Evolutionary conservation across 1,284 basidiomycete species (phyloP), one percentile per base, ranked within the genome.

Genomic region (Ustilago loliicola): DNA sequence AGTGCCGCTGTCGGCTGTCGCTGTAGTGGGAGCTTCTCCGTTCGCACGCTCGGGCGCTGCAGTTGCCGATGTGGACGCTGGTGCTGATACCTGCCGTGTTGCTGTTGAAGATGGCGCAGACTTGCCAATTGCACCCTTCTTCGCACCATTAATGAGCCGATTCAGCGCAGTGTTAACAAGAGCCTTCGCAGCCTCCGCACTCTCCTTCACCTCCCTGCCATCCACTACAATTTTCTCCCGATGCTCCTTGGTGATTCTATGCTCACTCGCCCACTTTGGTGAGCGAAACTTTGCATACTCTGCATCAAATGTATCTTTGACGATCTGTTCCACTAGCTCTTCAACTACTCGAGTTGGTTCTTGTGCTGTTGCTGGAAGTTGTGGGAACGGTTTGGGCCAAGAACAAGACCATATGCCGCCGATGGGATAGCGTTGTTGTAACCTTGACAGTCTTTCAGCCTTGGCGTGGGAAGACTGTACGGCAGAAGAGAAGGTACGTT

Each of bases 211-310:
- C 29, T 72, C 64, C 1, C 48, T 36, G 0, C 58, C 36, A 50
- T 72, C 70, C 21, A 72, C 61, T 19, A 67, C n/a, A 32, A 72
- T 72, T 21, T 11, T 36, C 19, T 66, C n/a, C 45, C 32, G 2
- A 29, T 72, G 70, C 42, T 63, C 57, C 27, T 52, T 32, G 4
- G 51, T 48, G 50, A 72, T 72, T 17, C 45, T 42, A 25, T 72
- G 70, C 32, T 63, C 17, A 19, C 45, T 66, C 19, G 29, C 64
- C 61, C 61, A 72, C 27, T 56, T 45, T 13, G 54, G 54, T 8
- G 64, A 63, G 29, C 70, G 70, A 19, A 72, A 72, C 52, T 45
- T 66, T 34, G 51, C 61, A 15, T 72, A 72, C 1, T 72, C 70
- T 21, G 36, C 36, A 47, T 67, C 70, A 13, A 72, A 72, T 1